Base-by-base conservation (phyloP, 768 basidiomycete species). In the Russula ochroleuca region DNA sequence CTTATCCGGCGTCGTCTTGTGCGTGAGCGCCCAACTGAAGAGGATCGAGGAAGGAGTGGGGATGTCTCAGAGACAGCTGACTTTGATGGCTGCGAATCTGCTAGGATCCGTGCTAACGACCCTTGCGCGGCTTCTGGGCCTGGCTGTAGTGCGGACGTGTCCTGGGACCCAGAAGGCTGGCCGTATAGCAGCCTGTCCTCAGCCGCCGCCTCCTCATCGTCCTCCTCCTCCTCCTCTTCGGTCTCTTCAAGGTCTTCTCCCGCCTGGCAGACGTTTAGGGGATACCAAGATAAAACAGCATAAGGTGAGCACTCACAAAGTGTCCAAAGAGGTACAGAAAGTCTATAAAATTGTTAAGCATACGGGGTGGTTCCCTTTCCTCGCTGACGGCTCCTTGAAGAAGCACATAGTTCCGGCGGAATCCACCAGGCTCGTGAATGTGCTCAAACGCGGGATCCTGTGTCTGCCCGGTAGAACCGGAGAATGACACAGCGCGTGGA, bases 301-400 rank as follows among this genome's bases (percentile, higher is more conserved):
- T 15, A 37, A n/a, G 37, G 1, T 11, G 45, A 28, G 50, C 2
- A 79, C 94, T 77, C 71, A 95, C 96, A 72, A 97, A 98, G 74
- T 98, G 96, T 5, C 97, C 97, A 71, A 92, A 99, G 28, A 98
- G 79, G 70, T 89, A 90, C 50, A 99, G 76, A 74, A 99, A 99
- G 70, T 98, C 94, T 64, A 98, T 90, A 66, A 96, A 95, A 71
- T 92, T 95, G 70, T 87, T 87, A 35, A 83, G 73, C 64, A 93
- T 78, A 53, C 84, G 83, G 15, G 75, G 80, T n/a, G 69, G 62
- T 23, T 72, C 67, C 23, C 75, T 72, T 1, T 77, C 76, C 64
- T 88, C 86, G 47, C 82, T 83, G 19, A 74, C 71, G 10, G 85
- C 85, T 63, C 86, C 83, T 65, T 88, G 84, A 61, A 90, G 74